Evolutionary conservation across 805 yeast genomes (phyloP).

Genomic region (Wickerhamomyces ciferrii): DNA sequence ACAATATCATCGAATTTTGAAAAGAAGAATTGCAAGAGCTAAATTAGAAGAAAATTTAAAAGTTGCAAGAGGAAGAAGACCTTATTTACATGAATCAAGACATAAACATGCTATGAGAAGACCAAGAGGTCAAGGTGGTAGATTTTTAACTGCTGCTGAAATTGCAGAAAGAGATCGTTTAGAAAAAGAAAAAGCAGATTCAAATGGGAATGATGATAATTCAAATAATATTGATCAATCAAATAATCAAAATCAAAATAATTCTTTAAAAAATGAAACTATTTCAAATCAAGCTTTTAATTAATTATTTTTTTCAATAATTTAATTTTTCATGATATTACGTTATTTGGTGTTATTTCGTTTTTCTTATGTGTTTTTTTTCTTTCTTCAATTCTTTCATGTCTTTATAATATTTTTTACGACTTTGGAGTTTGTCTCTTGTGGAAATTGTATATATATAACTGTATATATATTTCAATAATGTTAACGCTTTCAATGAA

Average conservation of each 20-base stretch:
- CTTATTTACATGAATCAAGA: conserved; percentile 92
- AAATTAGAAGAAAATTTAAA: conserved; percentile 84
- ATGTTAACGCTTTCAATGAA: too few species aligned
- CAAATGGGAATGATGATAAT: not conserved
- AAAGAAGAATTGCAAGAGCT: conserved; percentile 91
- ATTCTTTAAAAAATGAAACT: not conserved
- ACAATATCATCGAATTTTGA: conserved; percentile 91
- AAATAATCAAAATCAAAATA: not conserved
- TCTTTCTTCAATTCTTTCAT: not conserved
- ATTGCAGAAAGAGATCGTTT: conserved; percentile 48
- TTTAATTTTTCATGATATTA: not conserved
- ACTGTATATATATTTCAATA: too few species aligned
- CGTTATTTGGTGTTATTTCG: not conserved
- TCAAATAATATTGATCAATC: not conserved
- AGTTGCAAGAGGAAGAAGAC: conserved; percentile 85
- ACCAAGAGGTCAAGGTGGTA: conserved; percentile 98
- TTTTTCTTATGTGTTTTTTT: too few species aligned
- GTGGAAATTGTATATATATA: too few species aligned
- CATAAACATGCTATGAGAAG: conserved; percentile 99
- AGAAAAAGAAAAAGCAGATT: not conserved
- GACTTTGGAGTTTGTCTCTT: too few species aligned
- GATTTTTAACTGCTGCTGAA: conserved; percentile 91
- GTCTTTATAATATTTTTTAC: not conserved
- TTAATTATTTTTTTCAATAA: too few species aligned
- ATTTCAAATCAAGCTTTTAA: not conserved